Base-by-base conservation (phyloP, 306 rosid genomes). In the Rubus parviflorus region DNA sequence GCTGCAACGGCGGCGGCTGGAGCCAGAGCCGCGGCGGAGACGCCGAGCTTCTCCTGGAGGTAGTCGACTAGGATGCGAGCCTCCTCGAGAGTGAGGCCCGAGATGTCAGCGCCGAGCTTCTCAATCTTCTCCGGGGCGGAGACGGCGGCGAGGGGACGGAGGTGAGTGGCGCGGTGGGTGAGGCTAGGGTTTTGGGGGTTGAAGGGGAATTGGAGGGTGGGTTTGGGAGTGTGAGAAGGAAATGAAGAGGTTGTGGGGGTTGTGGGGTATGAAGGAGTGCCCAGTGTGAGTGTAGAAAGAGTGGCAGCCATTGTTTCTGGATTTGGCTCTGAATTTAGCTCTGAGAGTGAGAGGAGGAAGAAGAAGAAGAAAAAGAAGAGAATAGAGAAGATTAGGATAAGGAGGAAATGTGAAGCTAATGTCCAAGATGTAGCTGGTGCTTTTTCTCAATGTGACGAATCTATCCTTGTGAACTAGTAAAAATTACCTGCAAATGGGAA, bases 31-130 rank as follows among this genome's bases (percentile, higher is more conserved):
- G 96, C 95, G 6, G 98, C 92, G n/a, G 97, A 76, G 54, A 94
- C 98, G 13, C 98, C 98, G 9, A 94, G 97, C 90, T 88, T 90
- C 14, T 94, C 97, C 79, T 92, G 98, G 80, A 94, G 98, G 73
- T 75, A 84, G 79, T 94, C 98, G 56, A 92, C 97, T 25, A 94
- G 93, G 62, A 13, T n/a, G 42, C 87, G 85, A 9, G 97, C 98
- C 79, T 94, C 97, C 72, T 85, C 94, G 3, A 94, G 95, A 0
- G 98, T 92, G 60, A 94, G 93, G 48, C n/a, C 4, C 76, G 93
- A 85, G 86, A 90, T 88, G 17, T 87, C 92, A 9, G 78, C 43
- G 53, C 96, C 94, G 68, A 90, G 89, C 38, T 85, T 85, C 72
- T 90, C 92, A 75, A 92, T 87, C 64, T 90, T 87, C 45, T 88